Conservation (phyloP, 2,329 filamentous ascomycete genomes). For the Alternaria triticina region DNA sequence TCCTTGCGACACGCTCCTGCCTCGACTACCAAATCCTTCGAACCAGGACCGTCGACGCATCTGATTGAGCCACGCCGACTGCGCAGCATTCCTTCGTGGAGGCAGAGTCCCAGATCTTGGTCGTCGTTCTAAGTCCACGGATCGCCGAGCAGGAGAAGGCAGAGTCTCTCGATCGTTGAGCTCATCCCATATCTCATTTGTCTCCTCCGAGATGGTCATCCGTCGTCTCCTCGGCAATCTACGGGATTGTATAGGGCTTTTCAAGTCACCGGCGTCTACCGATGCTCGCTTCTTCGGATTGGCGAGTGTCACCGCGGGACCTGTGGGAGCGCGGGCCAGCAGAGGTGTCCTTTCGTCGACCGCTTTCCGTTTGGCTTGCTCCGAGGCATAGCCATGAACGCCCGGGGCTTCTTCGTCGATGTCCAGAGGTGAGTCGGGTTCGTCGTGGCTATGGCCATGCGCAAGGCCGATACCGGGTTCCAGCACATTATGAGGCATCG, state of each 20-base stretch:
- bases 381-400: slow-evolving; percentile 30
- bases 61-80: slow-evolving; percentile 42
- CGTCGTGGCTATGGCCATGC: slow-evolving; percentile 70
- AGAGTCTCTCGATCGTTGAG: slow-evolving; percentile 67
- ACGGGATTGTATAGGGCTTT: slow-evolving; percentile 32
- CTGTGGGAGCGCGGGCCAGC: slow-evolving; percentile 42
- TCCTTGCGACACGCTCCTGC: slow-evolving; percentile 35
- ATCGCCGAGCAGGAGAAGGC: slow-evolving; percentile 37
- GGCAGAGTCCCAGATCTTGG: slow-evolving; percentile 45
- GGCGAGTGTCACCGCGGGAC: slow-evolving; percentile 33
- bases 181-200: slow-evolving; percentile 85
- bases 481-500: slow-evolving; percentile 68
- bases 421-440: slow-evolving; percentile 33
- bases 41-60: slow-evolving; percentile 48
- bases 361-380: slow-evolving; percentile 35
- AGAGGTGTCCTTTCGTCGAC: slow-evolving; percentile 47
- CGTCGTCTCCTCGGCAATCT: slow-evolving; percentile 39
- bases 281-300: slow-evolving; percentile 35
- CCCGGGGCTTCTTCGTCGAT: slow-evolving; percentile 39
- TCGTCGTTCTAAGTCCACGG: slow-evolving; percentile 38
- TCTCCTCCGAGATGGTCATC: slow-evolving; percentile 67
- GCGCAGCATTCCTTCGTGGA: slow-evolving; percentile 34
- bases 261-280: slow-evolving; percentile 19
- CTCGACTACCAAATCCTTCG: slow-evolving; percentile 32
- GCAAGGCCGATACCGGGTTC: slow-evolving; percentile 84